Conservation (phyloP, 129 eudicot species). For the Heracleum sosnowskyi region DNA sequence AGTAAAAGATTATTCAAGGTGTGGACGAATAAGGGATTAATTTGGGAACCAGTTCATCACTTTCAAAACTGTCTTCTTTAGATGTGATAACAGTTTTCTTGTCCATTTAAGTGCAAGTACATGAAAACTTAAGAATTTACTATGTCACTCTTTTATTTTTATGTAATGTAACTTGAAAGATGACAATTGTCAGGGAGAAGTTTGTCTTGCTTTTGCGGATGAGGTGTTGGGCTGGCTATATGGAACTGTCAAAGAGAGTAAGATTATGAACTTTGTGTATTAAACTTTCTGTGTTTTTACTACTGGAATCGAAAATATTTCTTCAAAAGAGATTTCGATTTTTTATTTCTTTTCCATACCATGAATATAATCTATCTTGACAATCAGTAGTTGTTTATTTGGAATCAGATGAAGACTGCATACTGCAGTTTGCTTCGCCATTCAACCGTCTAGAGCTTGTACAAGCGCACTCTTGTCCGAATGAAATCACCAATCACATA, state of each 20-base stretch:
- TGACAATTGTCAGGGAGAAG: conserved; percentile 70
- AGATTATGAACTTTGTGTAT: conserved; percentile 15
- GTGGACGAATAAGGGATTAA: not conserved
- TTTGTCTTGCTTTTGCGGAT: conserved; percentile 94
- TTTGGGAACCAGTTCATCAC: not conserved
- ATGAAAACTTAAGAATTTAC: not conserved
- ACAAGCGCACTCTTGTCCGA: conserved; percentile 83
- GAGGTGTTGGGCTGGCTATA: conserved; percentile 86
- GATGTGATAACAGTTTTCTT: too few relatives aligned
- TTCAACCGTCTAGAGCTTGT: conserved; percentile 87
- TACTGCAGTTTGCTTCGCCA: conserved; percentile 75
- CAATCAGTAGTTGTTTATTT: not conserved
- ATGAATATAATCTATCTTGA: not conserved
- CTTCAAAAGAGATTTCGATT: not conserved
- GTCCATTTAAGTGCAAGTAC: too few relatives aligned
- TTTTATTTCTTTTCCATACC: not conserved
- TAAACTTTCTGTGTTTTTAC: too few relatives aligned
- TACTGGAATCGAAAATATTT: not conserved
- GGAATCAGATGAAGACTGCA: conserved; percentile 79
- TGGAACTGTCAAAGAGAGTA: conserved; percentile 95
- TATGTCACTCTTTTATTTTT: not conserved
- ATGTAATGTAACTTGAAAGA: not conserved
- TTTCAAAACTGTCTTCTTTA: too few relatives aligned
- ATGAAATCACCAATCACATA: conserved; percentile 63
- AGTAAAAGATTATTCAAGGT: not conserved